Conservation (phyloP, 805 yeast species). For the Grigorovia jiainica region DNA sequence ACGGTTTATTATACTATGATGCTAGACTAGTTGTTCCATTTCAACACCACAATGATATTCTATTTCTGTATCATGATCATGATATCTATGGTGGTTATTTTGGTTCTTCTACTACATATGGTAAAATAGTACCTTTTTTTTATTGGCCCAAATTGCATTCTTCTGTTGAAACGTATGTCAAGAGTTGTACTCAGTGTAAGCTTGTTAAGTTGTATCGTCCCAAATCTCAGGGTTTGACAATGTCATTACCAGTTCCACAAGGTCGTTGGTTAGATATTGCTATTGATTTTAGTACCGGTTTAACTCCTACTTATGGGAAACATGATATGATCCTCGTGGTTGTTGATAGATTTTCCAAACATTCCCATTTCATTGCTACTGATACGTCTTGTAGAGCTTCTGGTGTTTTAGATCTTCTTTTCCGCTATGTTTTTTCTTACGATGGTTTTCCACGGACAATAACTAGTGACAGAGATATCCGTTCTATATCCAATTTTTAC, state of each 20-base stretch:
- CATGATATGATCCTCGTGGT: conserved; percentile 10
- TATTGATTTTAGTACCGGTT: conserved; percentile 12
- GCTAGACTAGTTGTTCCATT: background rate
- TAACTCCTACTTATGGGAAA: conserved; percentile 4
- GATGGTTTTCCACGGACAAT: conserved; percentile 11
- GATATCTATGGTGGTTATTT: conserved; percentile 9
- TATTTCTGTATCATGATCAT: conserved; percentile 5
- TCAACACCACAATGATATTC: background rate
- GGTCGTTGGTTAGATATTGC: conserved; percentile 14
- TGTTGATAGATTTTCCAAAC: conserved; percentile 12
- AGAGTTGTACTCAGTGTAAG: conserved; percentile 7
- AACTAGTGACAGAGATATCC: conserved; percentile 2
- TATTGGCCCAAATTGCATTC: conserved; percentile 5
- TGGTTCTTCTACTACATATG: conserved; percentile 5
- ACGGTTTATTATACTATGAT: conserved; percentile 1
- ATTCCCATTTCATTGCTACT: conserved; percentile 9
- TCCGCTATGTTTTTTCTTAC: conserved; percentile 7
- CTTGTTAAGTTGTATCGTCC: conserved; percentile 3
- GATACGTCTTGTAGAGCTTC: conserved; percentile 6
- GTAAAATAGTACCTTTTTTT: conserved; percentile 3
- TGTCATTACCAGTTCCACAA: conserved; percentile 8
- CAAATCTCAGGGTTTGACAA: conserved; percentile 4
- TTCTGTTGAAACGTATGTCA: conserved; percentile 1
- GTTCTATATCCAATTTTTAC: background rate
- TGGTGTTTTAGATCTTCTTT: conserved; percentile 8